Base-by-base conservation (phyloP, 805 yeast genomes). In the Torulaspora quercuum region DNA sequence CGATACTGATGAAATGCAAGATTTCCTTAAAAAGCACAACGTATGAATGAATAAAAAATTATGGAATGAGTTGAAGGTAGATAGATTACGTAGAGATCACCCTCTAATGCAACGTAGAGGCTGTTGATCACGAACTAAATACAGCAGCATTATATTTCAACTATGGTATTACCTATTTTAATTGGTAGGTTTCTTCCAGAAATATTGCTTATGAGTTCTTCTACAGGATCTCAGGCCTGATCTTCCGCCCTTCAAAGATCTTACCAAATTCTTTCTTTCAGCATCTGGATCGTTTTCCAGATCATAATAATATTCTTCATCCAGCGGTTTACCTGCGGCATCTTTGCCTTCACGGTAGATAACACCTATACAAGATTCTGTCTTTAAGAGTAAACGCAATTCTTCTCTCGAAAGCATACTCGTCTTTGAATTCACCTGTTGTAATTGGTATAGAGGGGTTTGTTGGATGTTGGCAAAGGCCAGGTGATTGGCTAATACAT, bases 321-420 rank as follows among this genome's bases (percentile, higher is more conserved):
- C 97, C 44, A 92, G 69, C 3, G 84, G 85, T 59, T 88, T 87
- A 7, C 97, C 98, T 2, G 96, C 94, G 3, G 97, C 97, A 62
- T 92, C 98, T 59, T 88, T 89, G 32, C 97, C 97, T 41, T 74
- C 71, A 60, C 97, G 81, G 53, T 78, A 75, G 42, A 92, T 89
- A 7, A 83, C 82, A n/a, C 97, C 97, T 41, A 90, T 73, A 52
- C 90, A 82, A 4, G 61, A 51, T 29, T 65, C 59, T 22, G 69
- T 63, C 6, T 63, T 60, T 20, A 75, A 51, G 5, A 75, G 47
- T 15, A 70, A 65, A 38, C 75, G 64, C 11, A 75, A 47, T 50
- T 75, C 75, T 17, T 59, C 53, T 35, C 65, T 63, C 4, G 72
- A 49, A 28, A 82, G 53, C 5, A 63, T 57, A 5, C 74, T 65